phyloP scores from a whole-genome alignment of 2,329 filamentous ascomycete species.

The Diaporthe capsici region DNA sequence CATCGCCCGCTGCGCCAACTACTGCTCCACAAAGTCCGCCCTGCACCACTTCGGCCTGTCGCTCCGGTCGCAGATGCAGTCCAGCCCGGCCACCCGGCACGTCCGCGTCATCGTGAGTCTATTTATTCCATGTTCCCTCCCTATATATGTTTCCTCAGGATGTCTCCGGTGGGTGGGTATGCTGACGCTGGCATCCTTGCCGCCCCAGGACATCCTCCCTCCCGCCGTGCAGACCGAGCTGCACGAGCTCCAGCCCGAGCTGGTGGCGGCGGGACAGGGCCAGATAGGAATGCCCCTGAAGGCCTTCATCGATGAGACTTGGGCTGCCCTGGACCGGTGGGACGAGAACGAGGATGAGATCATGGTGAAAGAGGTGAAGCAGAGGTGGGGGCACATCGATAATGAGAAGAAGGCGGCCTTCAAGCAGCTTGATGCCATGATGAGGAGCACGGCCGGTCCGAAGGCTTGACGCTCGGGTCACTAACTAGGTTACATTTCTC shows the following conservation, averaged over 20 bases:
- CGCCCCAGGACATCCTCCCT: slow-evolving; percentile 57
- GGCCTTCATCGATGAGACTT: slow-evolving; percentile 58
- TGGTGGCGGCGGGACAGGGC: slow-evolving; percentile 50
- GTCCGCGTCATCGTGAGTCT: slow-evolving; percentile 56
- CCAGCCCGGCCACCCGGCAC: slow-evolving; percentile 48
- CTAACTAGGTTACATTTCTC: too few relatives aligned
- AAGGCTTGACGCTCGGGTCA: background rate
- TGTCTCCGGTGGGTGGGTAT: background rate
- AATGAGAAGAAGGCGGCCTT: slow-evolving; percentile 43
- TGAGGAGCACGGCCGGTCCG: slow-evolving; percentile 1
- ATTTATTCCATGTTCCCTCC: background rate
- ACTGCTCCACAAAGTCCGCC: slow-evolving; percentile 68
- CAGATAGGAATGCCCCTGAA: slow-evolving; percentile 49
- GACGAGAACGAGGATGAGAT: slow-evolving; percentile 55
- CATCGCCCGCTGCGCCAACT: slow-evolving; percentile 60
- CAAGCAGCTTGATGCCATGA: slow-evolving; percentile 31
- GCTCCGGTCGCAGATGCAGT: slow-evolving; percentile 47
- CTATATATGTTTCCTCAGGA: background rate
- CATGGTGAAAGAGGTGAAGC: slow-evolving; percentile 39
- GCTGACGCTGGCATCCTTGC: background rate
- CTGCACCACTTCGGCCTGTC: slow-evolving; percentile 60
- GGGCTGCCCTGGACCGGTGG: slow-evolving; percentile 56
- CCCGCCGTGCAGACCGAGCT: slow-evolving; percentile 64
- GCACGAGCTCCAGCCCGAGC: slow-evolving; percentile 57
- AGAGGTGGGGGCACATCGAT: slow-evolving; percentile 42